Conservation (phyloP, 192 early-diverging fungal genomes). For the Podila horticola region DNA sequence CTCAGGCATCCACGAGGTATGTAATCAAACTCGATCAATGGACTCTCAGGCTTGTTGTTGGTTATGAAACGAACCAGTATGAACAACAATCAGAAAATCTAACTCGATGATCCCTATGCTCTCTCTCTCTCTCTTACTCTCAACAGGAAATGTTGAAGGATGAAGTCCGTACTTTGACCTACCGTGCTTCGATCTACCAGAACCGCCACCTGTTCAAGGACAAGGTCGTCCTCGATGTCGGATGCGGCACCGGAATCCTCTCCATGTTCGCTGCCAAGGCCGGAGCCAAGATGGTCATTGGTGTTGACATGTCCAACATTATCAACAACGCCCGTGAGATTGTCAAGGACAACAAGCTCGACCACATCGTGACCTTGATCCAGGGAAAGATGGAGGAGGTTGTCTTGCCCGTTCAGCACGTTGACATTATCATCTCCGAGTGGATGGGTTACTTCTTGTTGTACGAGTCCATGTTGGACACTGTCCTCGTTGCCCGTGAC, state of each 20-base stretch:
- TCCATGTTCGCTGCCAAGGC: conserved; percentile 93
- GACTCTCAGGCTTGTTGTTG: no score
- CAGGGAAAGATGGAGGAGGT: conserved; percentile 87
- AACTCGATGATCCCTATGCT: neutral
- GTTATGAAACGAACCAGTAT: neutral
- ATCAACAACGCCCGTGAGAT: conserved; percentile 85
- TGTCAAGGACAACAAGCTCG: conserved; percentile 77
- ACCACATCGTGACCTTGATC: conserved; percentile 69
- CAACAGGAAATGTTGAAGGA: conserved; percentile 89
- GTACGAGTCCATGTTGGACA: conserved; percentile 93
- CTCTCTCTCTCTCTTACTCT: neutral
- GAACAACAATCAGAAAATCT: neutral
- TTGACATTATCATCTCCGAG: conserved; percentile 90
- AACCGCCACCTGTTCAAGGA: conserved; percentile 88
- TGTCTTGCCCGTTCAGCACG: conserved; percentile 74
- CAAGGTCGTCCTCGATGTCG: conserved; percentile 90
- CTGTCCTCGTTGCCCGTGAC: conserved; percentile 86
- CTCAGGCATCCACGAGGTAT: conserved; percentile 84
- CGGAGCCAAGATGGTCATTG: conserved; percentile 75
- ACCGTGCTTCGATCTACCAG: conserved; percentile 84
- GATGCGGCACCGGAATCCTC: conserved; percentile 91
- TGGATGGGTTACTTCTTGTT: conserved; percentile 96
- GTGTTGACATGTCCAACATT: conserved; percentile 86
- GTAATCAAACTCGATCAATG: no score
- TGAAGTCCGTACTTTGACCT: conserved; percentile 79